Evolutionary conservation across 108 stramenopile species (phyloP).

Genomic region (Cylindrotheca closterium): DNA sequence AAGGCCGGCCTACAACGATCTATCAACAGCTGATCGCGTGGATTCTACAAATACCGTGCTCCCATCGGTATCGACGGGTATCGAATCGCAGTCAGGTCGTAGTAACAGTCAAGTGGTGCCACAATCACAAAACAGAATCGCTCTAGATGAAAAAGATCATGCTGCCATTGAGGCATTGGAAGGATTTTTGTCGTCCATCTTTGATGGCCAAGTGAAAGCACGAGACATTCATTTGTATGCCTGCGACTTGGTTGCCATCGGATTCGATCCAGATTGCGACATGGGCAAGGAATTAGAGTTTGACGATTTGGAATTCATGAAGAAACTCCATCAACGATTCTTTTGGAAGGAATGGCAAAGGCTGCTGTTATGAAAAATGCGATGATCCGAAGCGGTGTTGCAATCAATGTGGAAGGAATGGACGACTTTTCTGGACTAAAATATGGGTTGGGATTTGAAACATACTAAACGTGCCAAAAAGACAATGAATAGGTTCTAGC

Average conservation of each 20-base stretch:
- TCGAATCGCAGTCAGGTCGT: background rate
- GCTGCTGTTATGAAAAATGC: background rate
- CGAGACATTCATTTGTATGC: background rate
- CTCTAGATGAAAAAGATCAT: no score
- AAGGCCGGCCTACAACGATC: background rate
- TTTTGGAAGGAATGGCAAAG: background rate
- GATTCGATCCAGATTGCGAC: background rate
- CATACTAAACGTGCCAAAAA: no score
- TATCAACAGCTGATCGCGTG: background rate
- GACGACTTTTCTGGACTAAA: no score
- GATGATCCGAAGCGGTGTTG: no score
- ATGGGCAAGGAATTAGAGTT: background rate
- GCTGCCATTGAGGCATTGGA: no score
- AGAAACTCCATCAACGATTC: background rate
- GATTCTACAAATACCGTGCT: background rate
- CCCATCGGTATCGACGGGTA: background rate
- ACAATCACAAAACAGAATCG: no score
- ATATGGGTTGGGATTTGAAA: no score
- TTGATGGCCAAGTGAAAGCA: background rate
- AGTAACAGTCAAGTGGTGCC: background rate
- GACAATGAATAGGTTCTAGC: no score
- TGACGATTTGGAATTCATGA: background rate
- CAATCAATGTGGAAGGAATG: no score
- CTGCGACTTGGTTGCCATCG: background rate
- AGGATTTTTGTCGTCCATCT: background rate